These are phyloP conservation scores for Amylostereum areolatum DNA, from an alignment of 1,284 basidiomycete species.

Conservation along the genomic window DNA sequence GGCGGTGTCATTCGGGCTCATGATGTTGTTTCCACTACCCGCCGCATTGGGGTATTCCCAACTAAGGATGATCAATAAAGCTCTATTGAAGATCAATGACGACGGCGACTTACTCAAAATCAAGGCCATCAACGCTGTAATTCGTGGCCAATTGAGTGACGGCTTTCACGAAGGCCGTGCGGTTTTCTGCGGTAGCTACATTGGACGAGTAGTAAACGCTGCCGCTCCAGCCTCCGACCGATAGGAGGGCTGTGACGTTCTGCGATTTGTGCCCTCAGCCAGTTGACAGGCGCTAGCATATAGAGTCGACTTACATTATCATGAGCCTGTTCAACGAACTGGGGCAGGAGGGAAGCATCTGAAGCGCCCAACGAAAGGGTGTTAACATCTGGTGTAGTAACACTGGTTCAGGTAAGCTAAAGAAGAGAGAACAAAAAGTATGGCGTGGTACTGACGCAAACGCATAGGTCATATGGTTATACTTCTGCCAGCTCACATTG, in stretches of 20 bases:
- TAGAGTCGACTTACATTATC: conserved; percentile 31
- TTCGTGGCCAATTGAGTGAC: conserved; percentile 46
- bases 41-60: conserved; percentile 77
- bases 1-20: conserved; percentile 55
- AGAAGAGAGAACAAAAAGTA: too few relatives aligned
- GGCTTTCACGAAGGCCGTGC: conserved; percentile 59
- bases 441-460: conserved; percentile 20
- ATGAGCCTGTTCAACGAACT: conserved; percentile 47
- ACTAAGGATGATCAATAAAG: conserved; percentile 30
- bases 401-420: too few relatives aligned
- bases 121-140: conserved; percentile 69
- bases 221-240: conserved; percentile 78
- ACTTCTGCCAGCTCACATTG: conserved; percentile 42
- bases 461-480: conserved; percentile 43
- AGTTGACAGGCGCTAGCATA: too few relatives aligned
- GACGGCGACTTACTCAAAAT: conserved; percentile 48
- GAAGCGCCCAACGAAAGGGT: conserved; percentile 32
- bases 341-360: conserved; percentile 33
- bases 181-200: conserved; percentile 47
- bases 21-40: conserved; percentile 58
- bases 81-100: not conserved
- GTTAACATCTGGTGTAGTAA: too few relatives aligned
- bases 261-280: not conserved
- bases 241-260: not conserved
- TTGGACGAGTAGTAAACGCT: conserved; percentile 56